Evolutionary conservation across 2,329 filamentous ascomycete genomes (phyloP).

Genomic region (Cladosporium velox): DNA sequence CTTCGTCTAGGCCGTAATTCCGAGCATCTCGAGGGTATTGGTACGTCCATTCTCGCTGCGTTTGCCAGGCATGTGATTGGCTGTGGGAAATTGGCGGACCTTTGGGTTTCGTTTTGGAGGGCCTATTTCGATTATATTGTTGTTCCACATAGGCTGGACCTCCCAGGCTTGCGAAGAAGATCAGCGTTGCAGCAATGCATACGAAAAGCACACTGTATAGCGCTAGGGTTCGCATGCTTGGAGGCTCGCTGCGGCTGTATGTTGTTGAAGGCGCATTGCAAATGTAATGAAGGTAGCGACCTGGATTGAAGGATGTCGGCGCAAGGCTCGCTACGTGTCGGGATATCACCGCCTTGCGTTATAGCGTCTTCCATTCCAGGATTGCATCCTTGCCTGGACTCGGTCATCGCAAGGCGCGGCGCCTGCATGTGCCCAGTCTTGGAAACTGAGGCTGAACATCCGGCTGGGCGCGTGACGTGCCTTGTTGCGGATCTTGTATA

Average conservation of each 20-base stretch:
- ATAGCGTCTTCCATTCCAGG: not conserved
- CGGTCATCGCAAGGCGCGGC: not conserved
- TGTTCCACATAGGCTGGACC: constrained; percentile 20
- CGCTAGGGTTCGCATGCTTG: constrained; percentile 24
- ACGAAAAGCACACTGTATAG: constrained; percentile 23
- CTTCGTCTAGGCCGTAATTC: constrained; percentile 33
- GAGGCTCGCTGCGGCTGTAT: not conserved
- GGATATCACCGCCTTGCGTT: not conserved
- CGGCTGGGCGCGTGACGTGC: constrained; percentile 1
- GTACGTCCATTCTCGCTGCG: constrained; percentile 26
- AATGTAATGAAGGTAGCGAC: not conserved
- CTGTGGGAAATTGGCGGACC: constrained; percentile 21
- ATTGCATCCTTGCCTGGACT: not conserved
- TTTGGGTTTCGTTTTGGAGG: not conserved
- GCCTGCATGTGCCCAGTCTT: constrained; percentile 6
- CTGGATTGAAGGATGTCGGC: not conserved
- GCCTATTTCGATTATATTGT: constrained; percentile 12
- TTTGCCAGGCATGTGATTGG: constrained; percentile 14
- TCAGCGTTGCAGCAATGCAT: constrained; percentile 17
- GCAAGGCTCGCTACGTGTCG: not conserved
- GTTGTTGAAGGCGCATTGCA: not conserved
- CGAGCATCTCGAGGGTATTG: constrained; percentile 30
- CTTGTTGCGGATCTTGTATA: not conserved
- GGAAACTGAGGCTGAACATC: constrained; percentile 4
- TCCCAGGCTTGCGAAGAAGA: constrained; percentile 21